Evolutionary conservation across 2,329 filamentous ascomycete genomes (phyloP).

Genomic region (Aspergillus fischeri): DNA sequence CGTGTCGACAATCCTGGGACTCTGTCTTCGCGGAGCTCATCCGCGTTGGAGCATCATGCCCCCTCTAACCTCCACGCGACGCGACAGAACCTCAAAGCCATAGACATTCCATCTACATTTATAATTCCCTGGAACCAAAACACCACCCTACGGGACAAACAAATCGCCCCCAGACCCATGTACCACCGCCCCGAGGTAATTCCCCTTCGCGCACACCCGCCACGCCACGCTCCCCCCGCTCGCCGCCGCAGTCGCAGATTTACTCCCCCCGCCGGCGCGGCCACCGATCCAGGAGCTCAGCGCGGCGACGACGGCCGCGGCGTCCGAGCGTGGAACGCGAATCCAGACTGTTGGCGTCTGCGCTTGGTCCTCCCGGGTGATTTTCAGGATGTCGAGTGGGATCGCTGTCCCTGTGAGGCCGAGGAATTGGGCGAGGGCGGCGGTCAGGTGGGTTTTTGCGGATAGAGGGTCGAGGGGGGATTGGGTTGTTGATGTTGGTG

Average conservation of each 20-base stretch:
- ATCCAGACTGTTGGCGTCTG: slow-evolving; percentile 35
- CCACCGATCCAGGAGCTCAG: slow-evolving; percentile 45
- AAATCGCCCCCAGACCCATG: slow-evolving; percentile 32
- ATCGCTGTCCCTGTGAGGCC: slow-evolving; percentile 46
- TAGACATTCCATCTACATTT: background rate
- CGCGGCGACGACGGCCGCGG: slow-evolving; percentile 39
- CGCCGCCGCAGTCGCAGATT: slow-evolving; percentile 1
- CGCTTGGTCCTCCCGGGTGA: slow-evolving; percentile 12
- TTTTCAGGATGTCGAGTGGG: slow-evolving; percentile 44
- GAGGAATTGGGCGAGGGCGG: slow-evolving; percentile 46
- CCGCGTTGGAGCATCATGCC: too few species aligned
- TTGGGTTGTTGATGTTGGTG: slow-evolving; percentile 13
- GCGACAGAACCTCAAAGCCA: too few species aligned
- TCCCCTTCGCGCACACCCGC: slow-evolving; percentile 37
- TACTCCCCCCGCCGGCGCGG: background rate
- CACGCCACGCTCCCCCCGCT: slow-evolving; percentile 29
- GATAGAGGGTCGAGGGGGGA: slow-evolving; percentile 42
- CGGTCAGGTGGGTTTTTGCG: slow-evolving; percentile 42
- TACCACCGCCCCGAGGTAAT: slow-evolving; percentile 32
- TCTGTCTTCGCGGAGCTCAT: background rate
- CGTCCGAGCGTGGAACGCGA: slow-evolving; percentile 44
- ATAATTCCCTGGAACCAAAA: background rate
- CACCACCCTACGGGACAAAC: slow-evolving; percentile 23
- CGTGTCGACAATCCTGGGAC: background rate
- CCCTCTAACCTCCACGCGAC: too few species aligned